These are phyloP conservation scores for Purshia tridentata DNA, from an alignment of 306 rosid species.

Conservation along the genomic window DNA sequence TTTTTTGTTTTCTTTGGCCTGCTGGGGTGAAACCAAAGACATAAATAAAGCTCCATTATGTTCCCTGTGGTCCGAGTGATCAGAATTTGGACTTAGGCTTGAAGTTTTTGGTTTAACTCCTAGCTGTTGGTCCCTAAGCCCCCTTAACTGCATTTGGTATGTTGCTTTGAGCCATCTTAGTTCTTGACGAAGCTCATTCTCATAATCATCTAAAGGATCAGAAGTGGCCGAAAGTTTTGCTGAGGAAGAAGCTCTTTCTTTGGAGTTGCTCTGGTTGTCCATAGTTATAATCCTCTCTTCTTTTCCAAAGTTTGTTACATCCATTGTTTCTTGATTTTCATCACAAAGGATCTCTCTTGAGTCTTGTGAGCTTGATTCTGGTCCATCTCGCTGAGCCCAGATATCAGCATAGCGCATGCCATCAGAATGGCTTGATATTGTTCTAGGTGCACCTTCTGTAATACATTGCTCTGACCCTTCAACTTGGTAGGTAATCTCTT, in stretches of 20 bases:
- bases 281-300: conserved; percentile 44
- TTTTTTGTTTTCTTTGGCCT: conserved; percentile 31
- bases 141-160: conserved; percentile 89
- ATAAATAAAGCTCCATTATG: conserved; percentile 22
- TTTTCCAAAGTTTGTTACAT: conserved; percentile 34
- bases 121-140: conserved; percentile 70
- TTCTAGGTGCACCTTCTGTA: conserved; percentile 37
- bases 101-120: conserved; percentile 40
- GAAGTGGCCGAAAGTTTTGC: conserved; percentile 24
- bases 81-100: conserved; percentile 36
- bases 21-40: conserved; percentile 26
- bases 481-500: conserved; percentile 90
- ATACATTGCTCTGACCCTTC: conserved; percentile 55
- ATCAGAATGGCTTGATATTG: conserved; percentile 46
- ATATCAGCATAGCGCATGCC: conserved; percentile 65
- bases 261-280: conserved; percentile 37
- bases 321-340: conserved; percentile 33
- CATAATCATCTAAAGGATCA: conserved; percentile 46
- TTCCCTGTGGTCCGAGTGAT: conserved; percentile 37
- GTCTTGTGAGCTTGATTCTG: conserved; percentile 36
- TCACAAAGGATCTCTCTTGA: conserved; percentile 47
- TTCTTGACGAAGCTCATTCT: conserved; percentile 92
- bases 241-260: conserved; percentile 34
- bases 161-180: conserved; percentile 97
- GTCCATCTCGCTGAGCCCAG: conserved; percentile 78